These are phyloP conservation scores for Aureobasidium vineae DNA, from an alignment of 2,329 filamentous ascomycete genomes.

Conservation along the genomic window DNA sequence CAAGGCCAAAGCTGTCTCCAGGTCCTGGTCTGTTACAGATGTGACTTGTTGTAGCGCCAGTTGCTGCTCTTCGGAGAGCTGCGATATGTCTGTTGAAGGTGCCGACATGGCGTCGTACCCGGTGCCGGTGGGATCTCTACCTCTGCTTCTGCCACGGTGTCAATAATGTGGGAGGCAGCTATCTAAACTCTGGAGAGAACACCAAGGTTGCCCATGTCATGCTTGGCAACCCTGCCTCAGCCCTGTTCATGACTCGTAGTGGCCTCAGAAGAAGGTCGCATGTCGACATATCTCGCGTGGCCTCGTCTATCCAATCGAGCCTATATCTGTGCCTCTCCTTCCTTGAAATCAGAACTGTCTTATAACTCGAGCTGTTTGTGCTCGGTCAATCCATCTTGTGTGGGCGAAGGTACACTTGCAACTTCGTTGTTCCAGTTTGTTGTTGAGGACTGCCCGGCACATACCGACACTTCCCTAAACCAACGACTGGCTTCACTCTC, in stretches of 20 bases:
- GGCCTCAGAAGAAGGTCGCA: background rate
- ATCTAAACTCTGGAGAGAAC: background rate
- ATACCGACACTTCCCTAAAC: conserved; percentile 16
- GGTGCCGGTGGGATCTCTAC: too few relatives aligned
- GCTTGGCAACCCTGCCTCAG: conserved; percentile 13
- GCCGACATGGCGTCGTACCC: conserved; percentile 39
- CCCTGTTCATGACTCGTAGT: conserved; percentile 12
- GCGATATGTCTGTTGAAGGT: conserved; percentile 56
- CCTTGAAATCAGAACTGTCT: background rate
- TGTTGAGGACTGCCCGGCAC: conserved; percentile 4
- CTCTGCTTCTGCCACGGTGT: background rate
- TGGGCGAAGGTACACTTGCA: background rate
- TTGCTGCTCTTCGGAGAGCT: conserved; percentile 75
- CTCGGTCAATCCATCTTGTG: background rate
- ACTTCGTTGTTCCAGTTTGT: background rate
- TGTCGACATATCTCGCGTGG: background rate
- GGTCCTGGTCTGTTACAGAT: conserved; percentile 79
- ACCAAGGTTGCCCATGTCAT: conserved; percentile 19
- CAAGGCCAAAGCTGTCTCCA: conserved; percentile 71
- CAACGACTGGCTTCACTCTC: conserved; percentile 9
- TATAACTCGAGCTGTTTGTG: background rate
- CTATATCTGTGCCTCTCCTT: background rate
- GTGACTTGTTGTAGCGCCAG: conserved; percentile 84
- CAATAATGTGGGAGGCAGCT: background rate
- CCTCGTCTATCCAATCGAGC: background rate